These are phyloP conservation scores for Skeletonema grethae DNA, from an alignment of 108 stramenopile genomes.

Conservation along the genomic window DNA sequence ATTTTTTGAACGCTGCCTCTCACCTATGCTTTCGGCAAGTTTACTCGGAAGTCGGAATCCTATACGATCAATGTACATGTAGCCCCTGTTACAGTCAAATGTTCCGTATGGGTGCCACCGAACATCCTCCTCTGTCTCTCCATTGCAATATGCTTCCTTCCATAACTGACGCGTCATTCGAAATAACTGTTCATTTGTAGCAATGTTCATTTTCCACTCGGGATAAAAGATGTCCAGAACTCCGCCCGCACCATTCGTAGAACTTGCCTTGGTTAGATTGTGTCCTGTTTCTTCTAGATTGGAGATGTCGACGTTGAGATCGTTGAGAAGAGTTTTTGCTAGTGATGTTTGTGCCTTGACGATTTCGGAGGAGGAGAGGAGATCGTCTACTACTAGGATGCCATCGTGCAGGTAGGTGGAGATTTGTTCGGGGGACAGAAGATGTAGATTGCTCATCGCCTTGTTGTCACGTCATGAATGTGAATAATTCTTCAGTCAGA, in stretches of 20 bases:
- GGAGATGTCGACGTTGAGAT: slow-evolving; percentile 55
- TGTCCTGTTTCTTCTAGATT: slow-evolving; percentile 57
- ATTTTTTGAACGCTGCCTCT: slow-evolving; percentile 4
- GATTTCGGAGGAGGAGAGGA: slow-evolving; percentile 57
- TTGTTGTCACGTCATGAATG: too few species aligned
- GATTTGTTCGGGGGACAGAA: slow-evolving; percentile 41
- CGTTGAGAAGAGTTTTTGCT: slow-evolving; percentile 45
- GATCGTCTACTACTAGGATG: slow-evolving; percentile 69
- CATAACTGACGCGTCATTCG: slow-evolving; percentile 74
- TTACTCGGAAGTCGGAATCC: slow-evolving; percentile 83
- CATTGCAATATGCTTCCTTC: slow-evolving; percentile 73
- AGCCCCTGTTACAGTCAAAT: slow-evolving; percentile 74
- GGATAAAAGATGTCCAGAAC: slow-evolving; percentile 91
- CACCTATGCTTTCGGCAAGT: slow-evolving; percentile 64
- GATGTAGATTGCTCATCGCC: neutral
- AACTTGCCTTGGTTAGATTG: slow-evolving; percentile 54
- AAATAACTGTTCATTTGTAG: slow-evolving; percentile 67
- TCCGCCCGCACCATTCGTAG: slow-evolving; percentile 84
- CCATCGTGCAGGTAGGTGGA: slow-evolving; percentile 52
- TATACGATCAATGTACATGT: slow-evolving; percentile 88
- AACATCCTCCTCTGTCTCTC: slow-evolving; percentile 50
- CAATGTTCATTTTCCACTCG: slow-evolving; percentile 82
- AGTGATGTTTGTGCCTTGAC: slow-evolving; percentile 50
- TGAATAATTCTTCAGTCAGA: too few species aligned
- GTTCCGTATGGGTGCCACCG: slow-evolving; percentile 79